Percentiles rank a stretch among this genome's conserved stretches.
phyloP scores from a whole-genome alignment of 129 eudicot genomes.

The Ambrosia artemisiifolia region DNA sequence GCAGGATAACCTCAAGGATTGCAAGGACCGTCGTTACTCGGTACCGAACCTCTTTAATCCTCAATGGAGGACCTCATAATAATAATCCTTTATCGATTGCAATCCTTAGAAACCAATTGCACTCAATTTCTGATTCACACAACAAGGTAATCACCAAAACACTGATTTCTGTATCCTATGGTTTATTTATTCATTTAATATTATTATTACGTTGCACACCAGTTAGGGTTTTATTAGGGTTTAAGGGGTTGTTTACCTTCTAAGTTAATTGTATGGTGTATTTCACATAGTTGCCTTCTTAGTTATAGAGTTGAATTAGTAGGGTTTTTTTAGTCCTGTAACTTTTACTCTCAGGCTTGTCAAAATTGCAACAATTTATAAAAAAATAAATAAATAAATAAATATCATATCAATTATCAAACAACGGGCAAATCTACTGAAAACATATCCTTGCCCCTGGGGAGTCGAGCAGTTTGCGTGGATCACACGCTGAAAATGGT shows the following conservation, averaged over 20 bases:
- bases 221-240: conserved; percentile 48
- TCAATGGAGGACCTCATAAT: conserved; percentile 22
- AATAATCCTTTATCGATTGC: conserved; percentile 19
- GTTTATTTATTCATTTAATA: background rate
- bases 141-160: conserved; percentile 33
- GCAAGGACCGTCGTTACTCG: conserved; percentile 44
- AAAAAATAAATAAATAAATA: no score
- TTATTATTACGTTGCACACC: background rate
- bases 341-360: background rate
- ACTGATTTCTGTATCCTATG: background rate
- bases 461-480: no score
- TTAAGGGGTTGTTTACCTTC: background rate
- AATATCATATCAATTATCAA: no score
- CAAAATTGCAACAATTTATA: background rate
- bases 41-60: conserved; percentile 40
- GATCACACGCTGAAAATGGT: no score
- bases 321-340: background rate
- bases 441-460: no score
- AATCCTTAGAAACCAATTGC: conserved; percentile 30
- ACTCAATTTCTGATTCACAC: conserved; percentile 29
- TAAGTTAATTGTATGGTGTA: background rate
- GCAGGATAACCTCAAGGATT: conserved; percentile 42
- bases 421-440: no score
- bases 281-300: background rate
- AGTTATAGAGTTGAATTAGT: background rate